A percentile compares a stretch with the other conserved stretches of the same genome.
phyloP scores from a whole-genome alignment of 2,329 filamentous ascomycete species.

The Aspergillus sojae region DNA sequence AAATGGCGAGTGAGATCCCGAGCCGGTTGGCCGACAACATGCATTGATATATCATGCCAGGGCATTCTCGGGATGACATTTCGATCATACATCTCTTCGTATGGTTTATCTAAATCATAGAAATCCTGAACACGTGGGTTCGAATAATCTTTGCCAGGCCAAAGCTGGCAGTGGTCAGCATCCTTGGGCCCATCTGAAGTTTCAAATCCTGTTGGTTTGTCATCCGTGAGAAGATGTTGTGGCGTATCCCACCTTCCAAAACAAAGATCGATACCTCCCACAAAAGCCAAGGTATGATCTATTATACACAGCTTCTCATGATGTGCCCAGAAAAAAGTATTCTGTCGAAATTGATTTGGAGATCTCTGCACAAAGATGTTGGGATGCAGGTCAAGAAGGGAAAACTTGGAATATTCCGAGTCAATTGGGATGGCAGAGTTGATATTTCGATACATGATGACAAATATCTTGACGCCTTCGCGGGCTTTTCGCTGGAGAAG shows the following conservation, averaged over 20 bases:
- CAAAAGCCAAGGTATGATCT: constrained; percentile 93
- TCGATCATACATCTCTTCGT: constrained; percentile 98
- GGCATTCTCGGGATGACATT: constrained; percentile 89
- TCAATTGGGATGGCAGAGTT: constrained; percentile 97
- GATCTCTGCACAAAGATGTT: constrained; percentile 97
- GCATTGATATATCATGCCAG: constrained; percentile 98
- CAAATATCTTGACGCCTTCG: constrained; percentile 95
- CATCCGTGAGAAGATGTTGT: constrained; percentile 85
- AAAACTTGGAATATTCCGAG: constrained; percentile 97
- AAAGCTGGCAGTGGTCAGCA: constrained; percentile 89
- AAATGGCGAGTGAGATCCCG: constrained; percentile 94
- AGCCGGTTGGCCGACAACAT: constrained; percentile 93
- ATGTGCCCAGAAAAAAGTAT: constrained; percentile 99
- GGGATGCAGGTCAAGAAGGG: constrained; percentile 88
- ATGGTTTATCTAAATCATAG: constrained; percentile 87
- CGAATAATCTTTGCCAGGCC: constrained; percentile 97
- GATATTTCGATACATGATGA: constrained; percentile 97
- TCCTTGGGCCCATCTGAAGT: constrained; percentile 75
- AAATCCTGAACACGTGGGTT: constrained; percentile 96
- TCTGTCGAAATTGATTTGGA: constrained; percentile 97
- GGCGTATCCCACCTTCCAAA: constrained; percentile 98
- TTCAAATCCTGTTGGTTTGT: constrained; percentile 95
- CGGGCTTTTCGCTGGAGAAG: constrained; percentile 90
- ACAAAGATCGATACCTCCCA: constrained; percentile 93
- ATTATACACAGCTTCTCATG: constrained; percentile 98